These are phyloP conservation scores for Vachellia pachyceras DNA, from an alignment of 306 rosid species.

Conservation along the genomic window DNA sequence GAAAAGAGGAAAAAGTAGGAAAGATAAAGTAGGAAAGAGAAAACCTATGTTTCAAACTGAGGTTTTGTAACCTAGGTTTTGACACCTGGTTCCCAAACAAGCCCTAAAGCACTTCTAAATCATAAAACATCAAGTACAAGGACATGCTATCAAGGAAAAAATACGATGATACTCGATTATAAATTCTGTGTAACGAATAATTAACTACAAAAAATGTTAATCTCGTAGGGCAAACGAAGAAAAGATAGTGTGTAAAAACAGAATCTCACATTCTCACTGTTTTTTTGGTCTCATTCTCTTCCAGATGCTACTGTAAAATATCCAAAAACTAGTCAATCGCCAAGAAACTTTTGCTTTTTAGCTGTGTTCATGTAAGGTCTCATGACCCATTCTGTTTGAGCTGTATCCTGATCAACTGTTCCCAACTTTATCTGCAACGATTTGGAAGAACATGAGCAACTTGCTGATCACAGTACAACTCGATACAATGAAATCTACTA, in stretches of 20 bases:
- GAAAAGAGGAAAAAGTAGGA: too few species aligned
- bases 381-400: conserved; percentile 78
- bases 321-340: conserved; percentile 49
- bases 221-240: too few species aligned
- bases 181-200: background rate
- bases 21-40: too few species aligned
- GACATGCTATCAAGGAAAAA: background rate
- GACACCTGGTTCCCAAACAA: too few species aligned
- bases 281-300: background rate
- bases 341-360: conserved; percentile 61
- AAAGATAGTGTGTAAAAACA: too few species aligned
- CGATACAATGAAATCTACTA: background rate
- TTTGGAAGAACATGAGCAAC: conserved; percentile 15
- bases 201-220: background rate
- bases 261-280: background rate
- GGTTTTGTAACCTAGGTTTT: too few species aligned
- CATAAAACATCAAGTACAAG: background rate
- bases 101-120: background rate
- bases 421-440: conserved; percentile 74
- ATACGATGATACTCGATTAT: background rate
- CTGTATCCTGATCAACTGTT: conserved; percentile 84
- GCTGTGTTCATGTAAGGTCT: conserved; percentile 87
- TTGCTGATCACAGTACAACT: background rate
- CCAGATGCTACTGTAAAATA: background rate
- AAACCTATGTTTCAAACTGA: too few species aligned